Percentiles rank a stretch among this genome's conserved stretches.
Evolutionary conservation across 2,329 filamentous ascomycete genomes (phyloP).

Genomic region (Exophiala spinifera): DNA sequence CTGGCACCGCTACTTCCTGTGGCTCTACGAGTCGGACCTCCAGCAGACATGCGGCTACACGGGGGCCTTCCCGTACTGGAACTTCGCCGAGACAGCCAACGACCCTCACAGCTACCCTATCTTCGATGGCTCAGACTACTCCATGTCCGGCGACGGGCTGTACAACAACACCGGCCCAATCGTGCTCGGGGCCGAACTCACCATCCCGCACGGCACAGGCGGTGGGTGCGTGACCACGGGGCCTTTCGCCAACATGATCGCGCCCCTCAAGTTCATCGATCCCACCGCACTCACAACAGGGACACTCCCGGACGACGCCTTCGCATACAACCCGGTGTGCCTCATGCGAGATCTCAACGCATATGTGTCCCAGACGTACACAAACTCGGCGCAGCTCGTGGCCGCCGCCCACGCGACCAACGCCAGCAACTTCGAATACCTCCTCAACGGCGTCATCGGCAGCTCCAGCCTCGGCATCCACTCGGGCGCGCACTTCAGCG

Average conservation of each 20-base stretch:
- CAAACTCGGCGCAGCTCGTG: conserved; percentile 21
- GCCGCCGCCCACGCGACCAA: conserved; percentile 25
- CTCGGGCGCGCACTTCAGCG: conserved; percentile 28
- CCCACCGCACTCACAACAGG: conserved; percentile 21
- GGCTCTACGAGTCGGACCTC: conserved; percentile 44
- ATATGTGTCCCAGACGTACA: conserved; percentile 27
- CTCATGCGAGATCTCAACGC: conserved; percentile 29
- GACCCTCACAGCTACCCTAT: conserved; percentile 31
- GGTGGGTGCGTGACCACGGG: conserved; percentile 31
- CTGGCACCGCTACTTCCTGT: conserved; percentile 47
- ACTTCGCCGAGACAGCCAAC: conserved; percentile 34
- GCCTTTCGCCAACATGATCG: conserved; percentile 29
- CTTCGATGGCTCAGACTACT: conserved; percentile 40
- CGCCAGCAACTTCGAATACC: conserved; percentile 25
- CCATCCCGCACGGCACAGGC: conserved; percentile 29
- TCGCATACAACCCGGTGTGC: conserved; percentile 27
- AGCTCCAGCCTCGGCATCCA: conserved; percentile 28
- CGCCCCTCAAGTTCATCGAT: conserved; percentile 25
- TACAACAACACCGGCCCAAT: conserved; percentile 25
- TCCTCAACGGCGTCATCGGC: conserved; percentile 28
- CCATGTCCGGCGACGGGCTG: conserved; percentile 34
- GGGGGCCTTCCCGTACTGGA: conserved; percentile 45
- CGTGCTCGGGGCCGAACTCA: conserved; percentile 18
- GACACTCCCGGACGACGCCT: conserved; percentile 22
- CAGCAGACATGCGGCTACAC: conserved; percentile 46